Percentiles rank a stretch among this genome's conserved stretches.
Conservation (phyloP, 179 eudicot species). For the Gypsophila paniculata region DNA sequence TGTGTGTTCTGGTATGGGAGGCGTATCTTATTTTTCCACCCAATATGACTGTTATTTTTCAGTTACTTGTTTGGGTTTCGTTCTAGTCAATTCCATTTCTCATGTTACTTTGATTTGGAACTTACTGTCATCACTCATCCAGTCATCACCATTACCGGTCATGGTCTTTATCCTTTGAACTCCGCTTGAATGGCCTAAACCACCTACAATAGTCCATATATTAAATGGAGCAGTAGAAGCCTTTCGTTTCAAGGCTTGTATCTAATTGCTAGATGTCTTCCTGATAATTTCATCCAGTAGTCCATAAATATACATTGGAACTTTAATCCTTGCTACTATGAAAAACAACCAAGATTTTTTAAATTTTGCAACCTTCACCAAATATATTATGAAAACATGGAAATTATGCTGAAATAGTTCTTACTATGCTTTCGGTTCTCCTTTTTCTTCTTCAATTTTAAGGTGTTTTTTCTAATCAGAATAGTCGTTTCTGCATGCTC, state of each 20-base stretch:
- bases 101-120: neutral
- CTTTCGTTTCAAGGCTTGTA: neutral
- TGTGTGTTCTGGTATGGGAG: too few relatives aligned
- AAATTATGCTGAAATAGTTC: neutral
- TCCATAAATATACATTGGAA: neutral
- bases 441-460: neutral
- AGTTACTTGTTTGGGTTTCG: too few relatives aligned
- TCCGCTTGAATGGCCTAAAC: neutral
- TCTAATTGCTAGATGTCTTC: neutral
- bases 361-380: neutral
- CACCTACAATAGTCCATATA: neutral
- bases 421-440: neutral
- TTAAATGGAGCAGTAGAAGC: neutral
- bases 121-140: neutral
- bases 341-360: neutral
- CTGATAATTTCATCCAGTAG: neutral
- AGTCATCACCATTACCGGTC: neutral
- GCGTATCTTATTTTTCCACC: too few relatives aligned
- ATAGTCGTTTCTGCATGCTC: neutral
- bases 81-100: neutral
- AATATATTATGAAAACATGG: neutral
- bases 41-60: too few relatives aligned
- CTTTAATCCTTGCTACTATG: neutral
- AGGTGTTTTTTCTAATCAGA: neutral
- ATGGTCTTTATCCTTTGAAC: neutral